These are phyloP conservation scores for Sporisorium exsertum DNA, from an alignment of 1,284 basidiomycete species.

Conservation along the genomic window DNA sequence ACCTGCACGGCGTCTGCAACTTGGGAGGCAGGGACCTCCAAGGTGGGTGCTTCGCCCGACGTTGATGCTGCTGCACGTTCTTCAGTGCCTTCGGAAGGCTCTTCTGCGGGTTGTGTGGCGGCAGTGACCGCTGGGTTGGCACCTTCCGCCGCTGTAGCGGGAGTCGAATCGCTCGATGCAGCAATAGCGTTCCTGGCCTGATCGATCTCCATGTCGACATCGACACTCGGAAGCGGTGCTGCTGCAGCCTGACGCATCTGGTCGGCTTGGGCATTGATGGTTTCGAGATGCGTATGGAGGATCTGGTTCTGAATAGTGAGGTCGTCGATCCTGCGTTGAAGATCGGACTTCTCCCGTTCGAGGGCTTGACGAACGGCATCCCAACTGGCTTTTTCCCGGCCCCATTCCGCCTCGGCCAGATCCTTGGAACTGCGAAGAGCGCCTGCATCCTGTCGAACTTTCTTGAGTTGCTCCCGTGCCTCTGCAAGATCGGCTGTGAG, in stretches of 20 bases:
- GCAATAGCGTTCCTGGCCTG: conserved; percentile 34
- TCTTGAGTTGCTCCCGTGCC: conserved; percentile 51
- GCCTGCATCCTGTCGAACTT: conserved; percentile 43
- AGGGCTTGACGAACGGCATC: conserved; percentile 79
- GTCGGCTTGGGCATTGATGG: conserved; percentile 83
- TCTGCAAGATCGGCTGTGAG: conserved; percentile 81
- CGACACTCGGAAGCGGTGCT: conserved; percentile 58
- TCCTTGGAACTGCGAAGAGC: conserved; percentile 71
- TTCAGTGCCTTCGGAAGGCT: background rate
- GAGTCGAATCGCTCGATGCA: conserved; percentile 66
- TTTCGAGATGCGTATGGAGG: conserved; percentile 85
- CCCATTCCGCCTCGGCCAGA: conserved; percentile 77
- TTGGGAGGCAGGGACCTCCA: background rate
- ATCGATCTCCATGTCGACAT: conserved; percentile 47
- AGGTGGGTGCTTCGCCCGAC: conserved; percentile 2
- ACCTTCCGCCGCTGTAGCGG: conserved; percentile 73
- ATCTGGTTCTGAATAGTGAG: conserved; percentile 81
- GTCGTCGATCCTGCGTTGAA: conserved; percentile 79
- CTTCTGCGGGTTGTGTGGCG: background rate
- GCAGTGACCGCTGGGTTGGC: background rate
- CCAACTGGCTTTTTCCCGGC: conserved; percentile 85
- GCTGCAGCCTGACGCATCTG: conserved; percentile 75
- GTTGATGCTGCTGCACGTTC: conserved; percentile 7
- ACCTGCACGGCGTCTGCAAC: conserved; percentile 5
- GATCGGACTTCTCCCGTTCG: conserved; percentile 80